Base-by-base conservation (phyloP, 495 filamentous ascomycete genomes). In the Penicillium daleae region DNA sequence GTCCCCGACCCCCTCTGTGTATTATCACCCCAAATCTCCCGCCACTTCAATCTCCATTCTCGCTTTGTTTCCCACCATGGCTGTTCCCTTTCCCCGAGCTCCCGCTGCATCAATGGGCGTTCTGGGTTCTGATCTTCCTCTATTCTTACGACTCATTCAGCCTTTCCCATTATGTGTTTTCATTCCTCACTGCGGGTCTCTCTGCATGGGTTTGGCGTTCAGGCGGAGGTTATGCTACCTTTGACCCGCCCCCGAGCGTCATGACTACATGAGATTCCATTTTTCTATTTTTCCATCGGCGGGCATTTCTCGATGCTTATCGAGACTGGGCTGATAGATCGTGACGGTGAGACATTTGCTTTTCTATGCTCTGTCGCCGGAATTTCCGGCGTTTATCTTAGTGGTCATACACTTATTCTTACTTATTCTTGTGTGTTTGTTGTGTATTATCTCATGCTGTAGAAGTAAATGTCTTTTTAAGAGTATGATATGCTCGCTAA, bases 161-260 rank as follows among this genome's bases (percentile, higher is more conserved):
- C 50, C 48, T 63, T 27, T 31, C 64, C 69, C 4, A 19, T 42
- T 27, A 9, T 2, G 27, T 29, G 46, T 24, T 59, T 60, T 35
- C 8, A 44, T 54, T 37, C 22, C 52, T 50, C 59, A 29, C 54
- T 33, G 31, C 48, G 8, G 21, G 33, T 42, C 15, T 58, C 60
- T n/a, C 54, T 63, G 37, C 60, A 62, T 66, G 59, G 53, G 53
- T 44, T 60, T 49, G 63, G 58, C 63, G 63, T 65, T 65, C 33
- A 48, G 53, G 54, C 35, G 54, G 54, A 9, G 19, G 32, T 54
- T 35, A 13, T 54, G 51, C 51, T 54, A 21, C 27, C 29, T 21
- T 13, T 54, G 51, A 37, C 51, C 51, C 51, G 29, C 51, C n/a
- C 6, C 9, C 32, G 51, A 35, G 51, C 51, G 51, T 37, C 51